These are phyloP conservation scores for Fusarium newnesense DNA, from an alignment of 2,329 filamentous ascomycete species.

Conservation along the genomic window DNA sequence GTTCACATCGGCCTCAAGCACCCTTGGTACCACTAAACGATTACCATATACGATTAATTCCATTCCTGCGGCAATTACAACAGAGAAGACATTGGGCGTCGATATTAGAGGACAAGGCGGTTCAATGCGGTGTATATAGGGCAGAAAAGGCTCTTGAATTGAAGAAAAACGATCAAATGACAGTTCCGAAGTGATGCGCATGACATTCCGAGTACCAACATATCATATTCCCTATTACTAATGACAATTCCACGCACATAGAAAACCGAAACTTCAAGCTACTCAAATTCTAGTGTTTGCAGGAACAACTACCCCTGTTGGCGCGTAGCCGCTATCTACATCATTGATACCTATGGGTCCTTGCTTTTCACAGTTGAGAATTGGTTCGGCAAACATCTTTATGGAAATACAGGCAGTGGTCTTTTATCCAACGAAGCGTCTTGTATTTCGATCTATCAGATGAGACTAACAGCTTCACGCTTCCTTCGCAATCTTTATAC, in stretches of 20 bases:
- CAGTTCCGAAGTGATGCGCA: not conserved
- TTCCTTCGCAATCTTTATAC: not conserved
- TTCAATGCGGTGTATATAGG: slow-evolving; percentile 38
- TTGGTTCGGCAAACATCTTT: not conserved
- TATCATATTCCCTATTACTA: slow-evolving; percentile 65
- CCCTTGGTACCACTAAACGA: slow-evolving; percentile 88
- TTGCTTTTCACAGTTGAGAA: not conserved
- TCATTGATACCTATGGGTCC: not conserved
- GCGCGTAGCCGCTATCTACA: no score
- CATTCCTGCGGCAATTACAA: slow-evolving; percentile 22
- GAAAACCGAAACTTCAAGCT: no score
- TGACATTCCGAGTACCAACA: not conserved
- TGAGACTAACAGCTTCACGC: not conserved
- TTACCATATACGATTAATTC: slow-evolving; percentile 21
- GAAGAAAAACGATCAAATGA: slow-evolving; percentile 15
- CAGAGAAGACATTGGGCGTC: slow-evolving; percentile 6
- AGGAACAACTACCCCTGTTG: no score
- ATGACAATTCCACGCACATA: no score
- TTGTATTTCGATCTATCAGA: not conserved
- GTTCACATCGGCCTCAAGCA: slow-evolving; percentile 93
- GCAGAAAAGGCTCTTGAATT: slow-evolving; percentile 28
- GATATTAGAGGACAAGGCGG: not conserved
- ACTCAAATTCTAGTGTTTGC: no score
- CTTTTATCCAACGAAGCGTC: not conserved
- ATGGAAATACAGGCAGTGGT: not conserved